Base-by-base conservation (phyloP, 2,329 filamentous ascomycete genomes). In the Fusarium graminum region DNA sequence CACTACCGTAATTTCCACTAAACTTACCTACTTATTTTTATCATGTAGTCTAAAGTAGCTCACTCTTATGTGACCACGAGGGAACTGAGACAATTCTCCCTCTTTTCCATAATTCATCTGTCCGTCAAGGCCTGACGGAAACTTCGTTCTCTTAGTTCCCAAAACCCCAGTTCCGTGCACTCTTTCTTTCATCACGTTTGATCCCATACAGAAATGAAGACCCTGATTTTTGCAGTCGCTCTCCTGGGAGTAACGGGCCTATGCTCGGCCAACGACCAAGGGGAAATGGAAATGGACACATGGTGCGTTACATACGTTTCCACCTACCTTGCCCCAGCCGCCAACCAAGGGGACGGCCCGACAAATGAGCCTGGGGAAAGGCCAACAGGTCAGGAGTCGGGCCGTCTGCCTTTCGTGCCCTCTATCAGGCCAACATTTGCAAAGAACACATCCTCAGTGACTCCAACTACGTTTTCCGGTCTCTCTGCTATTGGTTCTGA, bases 251-350 rank as follows among this genome's bases (percentile, higher is more conserved):
- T 11, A 1, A 19, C 22, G 11, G 30, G 42, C 19, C n/a, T 11
- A n/a, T 25, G 38, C 8, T 54, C 43, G 12, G 16, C 2, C 4
- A 13, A 14, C 9, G 32, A 40, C 14, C 26, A 49, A 26, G 32
- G 25, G 7, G 26, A 9, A 4, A 34, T 42, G 52, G 29, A 10
- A 0, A 13, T 34, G 10, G 47, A 44, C n/a, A 54, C 49, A 22
- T 45, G 32, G 26, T 57, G 54, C 2, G 16, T 54, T 17, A 45
- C 47, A 6, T 57, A 54, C 26, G 13, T 57, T 3, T 54, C 49
- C 22, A 54, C 49, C 16, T 57, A 54, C 8, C 19, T 57, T 40
- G 40, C 41, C 10, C 49, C 38, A 4, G 30, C 41, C 12, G 13
- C 16, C 13, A 53, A 19, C 28, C 7, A 19, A 45, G 43, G 41